Percentiles rank a stretch among this genome's conserved stretches.
Evolutionary conservation across 495 filamentous ascomycete species (phyloP).

Genomic region (Tuber magnatum): DNA sequence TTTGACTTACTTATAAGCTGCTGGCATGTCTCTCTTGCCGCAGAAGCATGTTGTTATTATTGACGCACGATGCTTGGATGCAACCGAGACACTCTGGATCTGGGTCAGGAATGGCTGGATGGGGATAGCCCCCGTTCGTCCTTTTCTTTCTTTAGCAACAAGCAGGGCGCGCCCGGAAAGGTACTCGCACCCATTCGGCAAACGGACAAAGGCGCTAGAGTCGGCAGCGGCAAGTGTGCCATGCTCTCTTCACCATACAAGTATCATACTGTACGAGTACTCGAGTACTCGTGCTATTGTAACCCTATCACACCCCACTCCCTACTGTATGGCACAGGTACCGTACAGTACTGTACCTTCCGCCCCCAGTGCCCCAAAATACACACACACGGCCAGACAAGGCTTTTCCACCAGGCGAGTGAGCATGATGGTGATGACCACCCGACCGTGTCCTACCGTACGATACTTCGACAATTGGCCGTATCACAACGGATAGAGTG

Average conservation of each 20-base stretch:
- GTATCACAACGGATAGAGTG: neutral
- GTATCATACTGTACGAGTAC: too few relatives aligned
- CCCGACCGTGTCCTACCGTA: neutral
- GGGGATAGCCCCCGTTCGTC: neutral
- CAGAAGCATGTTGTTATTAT: neutral
- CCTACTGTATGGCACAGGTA: too few relatives aligned
- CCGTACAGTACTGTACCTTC: too few relatives aligned
- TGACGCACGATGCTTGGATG: neutral
- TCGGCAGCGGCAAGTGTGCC: neutral
- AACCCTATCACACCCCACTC: neutral
- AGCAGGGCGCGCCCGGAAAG: neutral
- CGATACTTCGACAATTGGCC: neutral
- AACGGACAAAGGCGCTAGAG: neutral
- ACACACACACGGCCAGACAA: neutral
- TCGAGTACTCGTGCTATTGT: too few relatives aligned
- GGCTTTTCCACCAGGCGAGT: neutral
- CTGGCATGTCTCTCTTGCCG: neutral
- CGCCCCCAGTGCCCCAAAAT: neutral
- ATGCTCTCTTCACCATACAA: neutral
- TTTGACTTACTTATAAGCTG: neutral
- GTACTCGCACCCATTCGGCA: neutral
- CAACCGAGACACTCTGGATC: neutral
- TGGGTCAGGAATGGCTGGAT: neutral
- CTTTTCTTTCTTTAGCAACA: neutral
- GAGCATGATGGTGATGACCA: neutral